Evolutionary conservation across 2,329 filamentous ascomycete genomes (phyloP).

Genomic region (Arthrocladium fulminans): DNA sequence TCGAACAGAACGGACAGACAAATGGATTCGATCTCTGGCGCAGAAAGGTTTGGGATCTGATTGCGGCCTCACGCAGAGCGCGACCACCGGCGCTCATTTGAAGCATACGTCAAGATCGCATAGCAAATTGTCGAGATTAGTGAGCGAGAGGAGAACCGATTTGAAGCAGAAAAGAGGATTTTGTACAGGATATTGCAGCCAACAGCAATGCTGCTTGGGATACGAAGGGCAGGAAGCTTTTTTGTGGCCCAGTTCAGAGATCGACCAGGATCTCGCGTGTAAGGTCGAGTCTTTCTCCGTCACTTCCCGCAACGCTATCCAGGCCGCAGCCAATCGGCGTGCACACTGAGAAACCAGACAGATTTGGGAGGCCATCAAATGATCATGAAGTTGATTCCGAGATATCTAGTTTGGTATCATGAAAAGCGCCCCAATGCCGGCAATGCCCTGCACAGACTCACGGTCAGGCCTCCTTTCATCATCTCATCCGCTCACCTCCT

Average conservation of each 20-base stretch:
- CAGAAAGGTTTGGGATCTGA: conserved; percentile 5
- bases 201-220: not conserved
- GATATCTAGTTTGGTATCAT: not conserved
- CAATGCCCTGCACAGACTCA: not conserved
- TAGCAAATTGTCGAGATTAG: not conserved
- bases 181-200: not conserved
- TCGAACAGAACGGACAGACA: conserved; percentile 5
- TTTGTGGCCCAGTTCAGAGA: not conserved
- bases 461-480: not conserved
- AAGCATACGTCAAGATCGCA: conserved; percentile 6
- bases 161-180: not conserved
- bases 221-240: conserved; percentile 5
- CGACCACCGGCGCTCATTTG: conserved; percentile 5
- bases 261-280: conserved; percentile 6
- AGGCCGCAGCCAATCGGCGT: not conserved
- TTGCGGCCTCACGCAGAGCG: conserved; percentile 8
- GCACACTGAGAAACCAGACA: not conserved
- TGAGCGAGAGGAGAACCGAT: not conserved
- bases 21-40: conserved; percentile 2
- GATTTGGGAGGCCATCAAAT: not conserved
- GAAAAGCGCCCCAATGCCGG: not conserved
- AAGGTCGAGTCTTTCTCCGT: not conserved
- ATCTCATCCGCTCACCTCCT: not conserved
- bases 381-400: not conserved
- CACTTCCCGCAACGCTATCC: conserved; percentile 2